These are phyloP conservation scores for Hygrocybe punicea DNA, from an alignment of 768 basidiomycete species.

Conservation along the genomic window DNA sequence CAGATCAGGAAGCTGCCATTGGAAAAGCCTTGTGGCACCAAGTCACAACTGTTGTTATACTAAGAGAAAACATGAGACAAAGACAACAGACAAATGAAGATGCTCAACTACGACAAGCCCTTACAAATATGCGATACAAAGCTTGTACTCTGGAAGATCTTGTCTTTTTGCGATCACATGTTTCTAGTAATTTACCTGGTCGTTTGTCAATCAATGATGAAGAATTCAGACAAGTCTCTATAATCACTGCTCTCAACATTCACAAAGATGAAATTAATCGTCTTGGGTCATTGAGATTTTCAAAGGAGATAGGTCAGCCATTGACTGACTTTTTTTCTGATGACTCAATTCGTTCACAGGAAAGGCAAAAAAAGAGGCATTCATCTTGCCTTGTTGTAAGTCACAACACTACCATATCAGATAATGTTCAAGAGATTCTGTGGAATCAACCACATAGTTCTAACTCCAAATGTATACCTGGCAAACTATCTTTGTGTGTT, in stretches of 20 bases:
- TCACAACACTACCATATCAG: too few relatives aligned
- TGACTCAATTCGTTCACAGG: too few relatives aligned
- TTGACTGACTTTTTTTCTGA: conserved; percentile 27
- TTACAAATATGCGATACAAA: conserved; percentile 32
- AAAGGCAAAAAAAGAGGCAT: neutral
- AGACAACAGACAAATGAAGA: conserved; percentile 22
- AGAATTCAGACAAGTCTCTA: conserved; percentile 28
- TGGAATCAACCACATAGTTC: too few relatives aligned
- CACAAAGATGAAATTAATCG: conserved; percentile 25
- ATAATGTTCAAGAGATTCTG: too few relatives aligned
- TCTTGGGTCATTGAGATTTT: conserved; percentile 28
- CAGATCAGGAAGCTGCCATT: conserved; percentile 11
- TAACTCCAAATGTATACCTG: too few relatives aligned
- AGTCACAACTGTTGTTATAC: conserved; percentile 14
- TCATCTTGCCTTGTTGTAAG: conserved; percentile 28
- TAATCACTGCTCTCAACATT: conserved; percentile 31
- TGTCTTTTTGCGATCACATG: conserved; percentile 22
- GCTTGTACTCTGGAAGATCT: conserved; percentile 34
- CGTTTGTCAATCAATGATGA: conserved; percentile 11
- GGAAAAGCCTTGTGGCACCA: conserved; percentile 19
- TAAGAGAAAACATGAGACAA: conserved; percentile 32
- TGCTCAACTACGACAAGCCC: conserved; percentile 21
- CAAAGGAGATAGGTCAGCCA: conserved; percentile 23
- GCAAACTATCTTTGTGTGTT: too few relatives aligned
- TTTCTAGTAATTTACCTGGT: conserved; percentile 10